These are phyloP conservation scores for Pythium sp. DNA, from an alignment of 352 stramenopile species.

Conservation along the genomic window DNA sequence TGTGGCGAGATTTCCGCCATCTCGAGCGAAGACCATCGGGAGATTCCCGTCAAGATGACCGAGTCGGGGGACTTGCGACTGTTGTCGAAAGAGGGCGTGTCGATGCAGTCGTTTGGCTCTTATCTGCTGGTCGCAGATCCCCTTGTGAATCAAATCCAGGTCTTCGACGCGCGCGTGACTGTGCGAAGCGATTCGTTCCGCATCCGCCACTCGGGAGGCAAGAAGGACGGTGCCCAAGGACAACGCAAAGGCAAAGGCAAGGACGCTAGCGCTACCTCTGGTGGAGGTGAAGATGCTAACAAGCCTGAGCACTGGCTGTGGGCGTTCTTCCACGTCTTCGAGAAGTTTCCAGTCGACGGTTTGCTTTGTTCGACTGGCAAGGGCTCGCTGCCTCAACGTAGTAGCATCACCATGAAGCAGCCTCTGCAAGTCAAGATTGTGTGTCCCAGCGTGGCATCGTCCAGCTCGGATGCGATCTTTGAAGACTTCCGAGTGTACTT, in stretches of 20 bases:
- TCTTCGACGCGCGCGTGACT: slow-evolving; percentile 28
- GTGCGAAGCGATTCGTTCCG: slow-evolving; percentile 55
- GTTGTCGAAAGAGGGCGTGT: slow-evolving; percentile 11
- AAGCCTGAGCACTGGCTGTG: slow-evolving; percentile 26
- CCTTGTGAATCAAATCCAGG: slow-evolving; percentile 11
- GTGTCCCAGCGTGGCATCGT: slow-evolving; percentile 4
- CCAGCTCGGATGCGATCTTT: slow-evolving; percentile 7
- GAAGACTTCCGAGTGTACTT: slow-evolving; percentile 23
- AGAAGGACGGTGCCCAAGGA: slow-evolving; percentile 7
- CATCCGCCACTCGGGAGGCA: slow-evolving; percentile 30
- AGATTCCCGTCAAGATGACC: slow-evolving; percentile 25
- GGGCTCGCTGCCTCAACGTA: background rate
- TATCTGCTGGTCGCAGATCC: slow-evolving; percentile 31
- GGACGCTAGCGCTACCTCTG: background rate
- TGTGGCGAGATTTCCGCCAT: slow-evolving; percentile 21
- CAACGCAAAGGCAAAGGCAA: slow-evolving; percentile 14
- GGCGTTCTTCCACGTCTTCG: slow-evolving; percentile 45
- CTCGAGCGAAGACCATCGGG: slow-evolving; percentile 35
- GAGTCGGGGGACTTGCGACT: slow-evolving; percentile 1
- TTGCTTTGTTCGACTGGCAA: slow-evolving; percentile 10
- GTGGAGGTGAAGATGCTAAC: slow-evolving; percentile 1
- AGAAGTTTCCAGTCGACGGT: slow-evolving; percentile 51
- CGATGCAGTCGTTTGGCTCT: slow-evolving; percentile 26
- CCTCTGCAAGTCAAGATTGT: slow-evolving; percentile 28
- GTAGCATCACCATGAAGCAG: background rate